Conservation (phyloP, 495 filamentous ascomycete species). For the Lasiosphaeria hispida region DNA sequence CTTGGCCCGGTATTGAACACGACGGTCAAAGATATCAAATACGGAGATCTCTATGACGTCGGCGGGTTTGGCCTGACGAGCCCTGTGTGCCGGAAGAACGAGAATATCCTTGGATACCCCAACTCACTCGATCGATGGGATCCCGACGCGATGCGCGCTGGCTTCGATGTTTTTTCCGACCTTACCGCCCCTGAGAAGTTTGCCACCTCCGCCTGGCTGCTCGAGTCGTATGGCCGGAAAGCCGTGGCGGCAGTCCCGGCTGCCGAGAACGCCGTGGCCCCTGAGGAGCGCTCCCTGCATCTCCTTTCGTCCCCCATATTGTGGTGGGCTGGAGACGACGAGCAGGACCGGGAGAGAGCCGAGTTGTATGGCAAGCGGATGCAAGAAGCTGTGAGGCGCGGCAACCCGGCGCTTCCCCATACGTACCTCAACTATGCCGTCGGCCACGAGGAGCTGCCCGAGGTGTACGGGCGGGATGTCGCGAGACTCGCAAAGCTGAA, state of each 20-base stretch:
- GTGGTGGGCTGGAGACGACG: slow-evolving; percentile 7
- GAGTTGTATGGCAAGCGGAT: slow-evolving; percentile 3
- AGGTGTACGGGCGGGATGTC: slow-evolving; percentile 45
- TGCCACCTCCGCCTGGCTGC: not conserved
- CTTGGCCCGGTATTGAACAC: not conserved
- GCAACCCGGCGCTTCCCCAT: slow-evolving; percentile 11
- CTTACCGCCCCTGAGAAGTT: not conserved
- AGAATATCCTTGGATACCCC: not conserved
- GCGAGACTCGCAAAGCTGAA: slow-evolving; percentile 42
- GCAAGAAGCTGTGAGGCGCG: slow-evolving; percentile 2
- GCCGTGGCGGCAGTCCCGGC: not conserved
- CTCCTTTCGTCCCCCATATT: not conserved
- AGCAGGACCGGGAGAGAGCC: slow-evolving; percentile 1
- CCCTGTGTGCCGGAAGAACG: not conserved
- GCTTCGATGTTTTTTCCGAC: slow-evolving; percentile 4
- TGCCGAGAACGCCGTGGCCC: not conserved
- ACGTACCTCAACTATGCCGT: slow-evolving; percentile 50
- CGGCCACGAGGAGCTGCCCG: slow-evolving; percentile 37
- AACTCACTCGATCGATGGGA: not conserved
- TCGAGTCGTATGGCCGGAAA: slow-evolving; percentile 6
- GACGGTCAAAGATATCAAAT: not conserved
- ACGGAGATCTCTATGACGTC: not conserved
- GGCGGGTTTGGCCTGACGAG: not conserved
- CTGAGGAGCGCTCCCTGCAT: not conserved
- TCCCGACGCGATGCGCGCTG: slow-evolving; percentile 2